Conservation (phyloP, 2,329 filamentous ascomycete species). For the Byssochlamys sp. region DNA sequence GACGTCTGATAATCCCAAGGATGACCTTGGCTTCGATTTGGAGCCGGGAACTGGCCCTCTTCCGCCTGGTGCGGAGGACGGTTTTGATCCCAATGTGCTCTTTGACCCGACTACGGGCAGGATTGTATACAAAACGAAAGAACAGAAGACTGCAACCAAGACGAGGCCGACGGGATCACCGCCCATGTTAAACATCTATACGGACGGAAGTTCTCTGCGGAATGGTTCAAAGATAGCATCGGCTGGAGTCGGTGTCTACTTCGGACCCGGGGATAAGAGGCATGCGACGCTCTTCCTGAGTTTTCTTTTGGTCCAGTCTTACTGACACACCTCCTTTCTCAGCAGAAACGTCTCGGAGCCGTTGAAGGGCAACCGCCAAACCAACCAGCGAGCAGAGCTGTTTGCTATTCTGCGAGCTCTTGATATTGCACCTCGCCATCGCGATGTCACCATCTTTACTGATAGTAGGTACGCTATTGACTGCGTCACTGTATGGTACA, state of each 20-base stretch:
- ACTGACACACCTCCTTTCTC: slow-evolving; percentile 15
- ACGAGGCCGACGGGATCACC: slow-evolving; percentile 34
- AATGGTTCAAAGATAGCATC: slow-evolving; percentile 49
- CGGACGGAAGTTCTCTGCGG: slow-evolving; percentile 52
- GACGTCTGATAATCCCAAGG: slow-evolving; percentile 31
- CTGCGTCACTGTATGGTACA: slow-evolving; percentile 76
- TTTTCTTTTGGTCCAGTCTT: slow-evolving; percentile 5
- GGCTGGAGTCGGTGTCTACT: slow-evolving; percentile 56
- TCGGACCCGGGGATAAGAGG: slow-evolving; percentile 50
- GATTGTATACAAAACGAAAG: slow-evolving; percentile 46
- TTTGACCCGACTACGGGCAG: slow-evolving; percentile 46
- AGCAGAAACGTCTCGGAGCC: slow-evolving; percentile 65
- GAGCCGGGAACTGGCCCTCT: slow-evolving; percentile 49
- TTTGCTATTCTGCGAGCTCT: slow-evolving; percentile 78
- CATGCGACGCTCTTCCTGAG: slow-evolving; percentile 22
- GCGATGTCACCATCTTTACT: slow-evolving; percentile 67
- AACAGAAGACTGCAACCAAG: slow-evolving; percentile 42
- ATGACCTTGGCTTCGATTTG: slow-evolving; percentile 35
- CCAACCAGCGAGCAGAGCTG: slow-evolving; percentile 92
- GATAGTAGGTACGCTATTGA: slow-evolving; percentile 87
- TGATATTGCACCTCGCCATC: slow-evolving; percentile 58
- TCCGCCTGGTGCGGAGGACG: slow-evolving; percentile 48
- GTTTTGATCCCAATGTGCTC: slow-evolving; percentile 50
- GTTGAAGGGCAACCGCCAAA: slow-evolving; percentile 64
- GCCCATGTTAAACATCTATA: slow-evolving; percentile 51